phyloP scores from a whole-genome alignment of 306 rosid species.

The Lathyrus sativus region DNA sequence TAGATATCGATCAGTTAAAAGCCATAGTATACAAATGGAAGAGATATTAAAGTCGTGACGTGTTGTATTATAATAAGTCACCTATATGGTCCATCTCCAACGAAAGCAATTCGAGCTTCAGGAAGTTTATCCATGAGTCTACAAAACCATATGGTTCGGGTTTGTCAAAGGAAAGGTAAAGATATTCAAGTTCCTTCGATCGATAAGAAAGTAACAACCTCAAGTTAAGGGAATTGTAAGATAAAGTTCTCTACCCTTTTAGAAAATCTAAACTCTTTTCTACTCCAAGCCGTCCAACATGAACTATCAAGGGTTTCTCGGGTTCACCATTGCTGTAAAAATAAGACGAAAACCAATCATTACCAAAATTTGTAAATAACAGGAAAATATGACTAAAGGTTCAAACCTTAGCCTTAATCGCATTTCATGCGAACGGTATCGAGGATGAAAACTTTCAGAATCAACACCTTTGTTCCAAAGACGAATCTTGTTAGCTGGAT shows the following conservation, averaged over 20 bases:
- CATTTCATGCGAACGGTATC: constrained; percentile 78
- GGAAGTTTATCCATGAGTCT: constrained; percentile 94
- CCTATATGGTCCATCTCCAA: constrained; percentile 99
- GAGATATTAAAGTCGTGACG: not conserved
- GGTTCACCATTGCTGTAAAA: constrained; percentile 76
- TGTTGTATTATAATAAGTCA: constrained; percentile 38
- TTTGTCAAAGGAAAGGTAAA: constrained; percentile 32
- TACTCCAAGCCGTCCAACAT: constrained; percentile 95
- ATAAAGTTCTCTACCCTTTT: constrained; percentile 61
- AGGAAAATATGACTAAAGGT: constrained; percentile 18
- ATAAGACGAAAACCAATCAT: constrained; percentile 35
- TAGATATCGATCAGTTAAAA: not conserved
- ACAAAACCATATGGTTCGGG: constrained; percentile 41
- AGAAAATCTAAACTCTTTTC: constrained; percentile 97
- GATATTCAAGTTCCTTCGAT: constrained; percentile 19
- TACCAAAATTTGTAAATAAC: constrained; percentile 13
- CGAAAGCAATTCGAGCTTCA: constrained; percentile 79
- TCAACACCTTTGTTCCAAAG: constrained; percentile 99
- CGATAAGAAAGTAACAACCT: not conserved
- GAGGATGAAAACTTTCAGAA: constrained; percentile 87
- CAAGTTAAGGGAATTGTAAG: constrained; percentile 8
- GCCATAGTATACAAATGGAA: not conserved
- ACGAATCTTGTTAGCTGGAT: constrained; percentile 86
- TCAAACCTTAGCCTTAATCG: constrained; percentile 72
- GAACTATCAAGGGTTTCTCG: constrained; percentile 87